Evolutionary conservation across 345 rosid species (phyloP).

Genomic region (Hibiscus syriacus): DNA sequence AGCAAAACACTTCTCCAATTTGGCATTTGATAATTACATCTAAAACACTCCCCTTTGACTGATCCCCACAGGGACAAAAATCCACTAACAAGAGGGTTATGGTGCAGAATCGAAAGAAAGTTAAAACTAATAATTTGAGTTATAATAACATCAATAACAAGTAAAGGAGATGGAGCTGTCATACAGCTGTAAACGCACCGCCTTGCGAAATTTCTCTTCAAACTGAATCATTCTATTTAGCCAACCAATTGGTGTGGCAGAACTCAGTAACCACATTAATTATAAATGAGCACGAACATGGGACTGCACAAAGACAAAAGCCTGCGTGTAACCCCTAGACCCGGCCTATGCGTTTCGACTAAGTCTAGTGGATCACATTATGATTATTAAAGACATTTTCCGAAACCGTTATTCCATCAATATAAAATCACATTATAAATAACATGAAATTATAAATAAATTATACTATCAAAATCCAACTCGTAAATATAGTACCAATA

Average conservation of each 20-base stretch:
- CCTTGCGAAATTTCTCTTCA: slow-evolving; percentile 88
- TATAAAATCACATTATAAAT: too few relatives aligned
- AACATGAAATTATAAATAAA: too few relatives aligned
- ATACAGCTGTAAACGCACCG: slow-evolving; percentile 42
- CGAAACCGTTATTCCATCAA: too few relatives aligned
- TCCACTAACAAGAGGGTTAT: neutral
- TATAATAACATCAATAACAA: neutral
- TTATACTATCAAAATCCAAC: too few relatives aligned
- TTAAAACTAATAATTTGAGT: neutral
- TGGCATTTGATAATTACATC: neutral
- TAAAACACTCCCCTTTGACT: neutral
- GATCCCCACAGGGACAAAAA: neutral
- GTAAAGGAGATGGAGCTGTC: slow-evolving; percentile 9
- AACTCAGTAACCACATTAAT: slow-evolving; percentile 77
- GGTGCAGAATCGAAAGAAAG: neutral
- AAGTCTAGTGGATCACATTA: too few relatives aligned
- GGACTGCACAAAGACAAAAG: slow-evolving; percentile 92
- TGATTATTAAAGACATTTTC: too few relatives aligned
- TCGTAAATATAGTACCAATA: too few relatives aligned
- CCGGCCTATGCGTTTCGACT: too few relatives aligned
- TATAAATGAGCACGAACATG: slow-evolving; percentile 77
- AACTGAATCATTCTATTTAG: slow-evolving; percentile 88
- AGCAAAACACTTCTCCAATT: neutral
- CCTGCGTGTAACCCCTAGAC: too few relatives aligned
- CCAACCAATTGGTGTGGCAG: slow-evolving; percentile 92